These are phyloP conservation scores for Hyaloscypha hepaticicola DNA, from an alignment of 495 filamentous ascomycete species.

Conservation along the genomic window DNA sequence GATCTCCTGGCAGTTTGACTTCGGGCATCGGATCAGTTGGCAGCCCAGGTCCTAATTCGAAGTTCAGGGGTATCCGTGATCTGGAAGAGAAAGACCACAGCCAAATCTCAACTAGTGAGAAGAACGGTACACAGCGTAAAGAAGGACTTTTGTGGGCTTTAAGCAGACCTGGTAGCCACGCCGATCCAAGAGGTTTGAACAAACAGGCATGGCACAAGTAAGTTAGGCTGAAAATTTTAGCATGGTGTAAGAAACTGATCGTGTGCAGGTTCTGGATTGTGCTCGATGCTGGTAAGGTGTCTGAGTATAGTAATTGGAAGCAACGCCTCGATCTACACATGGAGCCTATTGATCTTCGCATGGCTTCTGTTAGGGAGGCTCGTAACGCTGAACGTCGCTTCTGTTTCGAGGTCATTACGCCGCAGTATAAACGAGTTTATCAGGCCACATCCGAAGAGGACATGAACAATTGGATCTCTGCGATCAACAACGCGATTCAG, in stretches of 20 bases:
- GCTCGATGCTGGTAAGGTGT: conserved; percentile 90
- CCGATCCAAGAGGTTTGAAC: conserved; percentile 90
- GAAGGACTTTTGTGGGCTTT: conserved; percentile 95
- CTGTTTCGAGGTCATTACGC: conserved; percentile 98
- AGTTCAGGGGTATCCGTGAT: conserved; percentile 87
- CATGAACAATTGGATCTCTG: conserved; percentile 94
- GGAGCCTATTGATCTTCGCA: conserved; percentile 95
- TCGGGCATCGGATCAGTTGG: conserved; percentile 33
- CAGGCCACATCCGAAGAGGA: conserved; percentile 98
- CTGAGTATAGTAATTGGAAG: conserved; percentile 99
- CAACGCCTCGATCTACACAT: conserved; percentile 94
- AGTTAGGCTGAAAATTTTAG: conserved; percentile 37
- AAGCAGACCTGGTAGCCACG: conserved; percentile 89
- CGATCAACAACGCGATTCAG: conserved; percentile 96
- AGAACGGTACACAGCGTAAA: conserved; percentile 60
- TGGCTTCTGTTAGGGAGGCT: conserved; percentile 95
- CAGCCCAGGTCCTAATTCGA: conserved; percentile 41
- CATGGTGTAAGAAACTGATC: conserved; percentile 10
- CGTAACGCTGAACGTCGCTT: conserved; percentile 92
- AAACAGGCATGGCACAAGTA: conserved; percentile 99
- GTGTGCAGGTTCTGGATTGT: conserved; percentile 90
- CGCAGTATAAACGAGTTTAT: conserved; percentile 93
- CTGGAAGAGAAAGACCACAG: conserved; percentile 75
- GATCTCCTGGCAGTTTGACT: conserved; percentile 39
- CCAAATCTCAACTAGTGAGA: conserved; percentile 44